Conservation (phyloP, 2,329 filamentous ascomycete species). For the Atkinsonella texensis region DNA sequence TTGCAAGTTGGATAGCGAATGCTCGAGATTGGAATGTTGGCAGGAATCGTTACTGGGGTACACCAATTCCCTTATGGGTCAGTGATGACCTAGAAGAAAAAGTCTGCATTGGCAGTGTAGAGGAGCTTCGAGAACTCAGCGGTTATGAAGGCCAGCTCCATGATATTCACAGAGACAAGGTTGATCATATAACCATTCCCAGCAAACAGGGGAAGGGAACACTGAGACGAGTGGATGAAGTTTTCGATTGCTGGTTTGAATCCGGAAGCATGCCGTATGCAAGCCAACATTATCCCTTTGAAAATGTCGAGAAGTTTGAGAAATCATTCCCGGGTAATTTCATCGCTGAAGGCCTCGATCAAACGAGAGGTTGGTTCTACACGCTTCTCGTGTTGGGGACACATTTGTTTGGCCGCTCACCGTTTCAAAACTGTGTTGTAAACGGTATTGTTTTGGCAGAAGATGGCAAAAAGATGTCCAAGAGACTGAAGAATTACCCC, state of each 20-base stretch:
- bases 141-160: conserved; percentile 74
- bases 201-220: conserved; percentile 76
- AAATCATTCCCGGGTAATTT: conserved; percentile 83
- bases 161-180: conserved; percentile 84
- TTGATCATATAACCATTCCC: conserved; percentile 89
- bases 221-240: conserved; percentile 71
- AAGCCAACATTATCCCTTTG: conserved; percentile 83
- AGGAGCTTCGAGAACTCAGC: conserved; percentile 73
- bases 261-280: conserved; percentile 94
- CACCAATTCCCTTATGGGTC: conserved; percentile 82
- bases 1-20: conserved; percentile 82
- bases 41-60: conserved; percentile 91
- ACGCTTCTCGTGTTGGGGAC: conserved; percentile 80
- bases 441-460: conserved; percentile 90
- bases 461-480: conserved; percentile 98
- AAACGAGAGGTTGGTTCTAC: conserved; percentile 96
- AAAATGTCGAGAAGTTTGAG: conserved; percentile 71
- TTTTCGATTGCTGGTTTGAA: conserved; percentile 97
- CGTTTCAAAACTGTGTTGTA: conserved; percentile 93
- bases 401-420: conserved; percentile 71
- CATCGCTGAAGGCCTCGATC: conserved; percentile 85
- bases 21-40: conserved; percentile 94
- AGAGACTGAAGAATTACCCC: conserved; percentile 91
- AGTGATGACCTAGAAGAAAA: conserved; percentile 81
- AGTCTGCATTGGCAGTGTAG: conserved; percentile 74